Evolutionary conservation across 352 stramenopile species (phyloP), one percentile per base, ranked within the genome.

Genomic region (Globisporangium spiculum): DNA sequence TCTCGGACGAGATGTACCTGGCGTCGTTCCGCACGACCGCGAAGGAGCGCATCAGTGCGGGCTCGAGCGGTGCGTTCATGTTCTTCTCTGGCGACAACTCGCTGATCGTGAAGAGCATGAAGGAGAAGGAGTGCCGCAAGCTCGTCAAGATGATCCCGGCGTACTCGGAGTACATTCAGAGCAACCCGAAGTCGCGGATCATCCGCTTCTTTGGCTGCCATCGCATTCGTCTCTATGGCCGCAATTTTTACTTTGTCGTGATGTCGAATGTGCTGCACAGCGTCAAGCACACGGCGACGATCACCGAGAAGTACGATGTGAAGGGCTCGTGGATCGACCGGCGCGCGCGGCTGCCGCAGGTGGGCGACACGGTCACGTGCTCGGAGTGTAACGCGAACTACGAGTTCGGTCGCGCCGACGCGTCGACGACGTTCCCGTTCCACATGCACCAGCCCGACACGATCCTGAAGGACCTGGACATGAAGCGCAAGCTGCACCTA

Each of bases 141-240:
- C 79, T 97, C 1, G 82, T 93, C 27, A 71, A 76, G 36, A 96
- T 96, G 76, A 75, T 91, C 12, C 83, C 86, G 10, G 64, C 55
- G 16, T 97, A 96, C 63, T 76, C 80, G 3, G 72, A 78, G 8
- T 92, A 92, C 62, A 68, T 97, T 30, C 75, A 76, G 52, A 65
- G 61, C 52, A 75, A 93, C 50, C 79, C 88, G 0, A 71, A 80
- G 65, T 92, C 81, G 59, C 77, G 91, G 20, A 76, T 97, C 36
- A 95, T 91, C 41, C 83, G 89, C 9, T 96, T 94, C 63, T 92
- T 93, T n/a, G 89, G 89, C 22, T 94, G 86, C 65, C 89, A 97
- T 50, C 79, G 81, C 50, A 81, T 97, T 32, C 76, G 78, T 5
- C 74, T 97, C 9, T 96, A 96, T 54, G 85, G 86, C 6, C 80